Evolutionary conservation across 768 basidiomycete species (phyloP), one percentile per base, ranked within the genome.

Genomic region (Pleurotus tuoliensis): DNA sequence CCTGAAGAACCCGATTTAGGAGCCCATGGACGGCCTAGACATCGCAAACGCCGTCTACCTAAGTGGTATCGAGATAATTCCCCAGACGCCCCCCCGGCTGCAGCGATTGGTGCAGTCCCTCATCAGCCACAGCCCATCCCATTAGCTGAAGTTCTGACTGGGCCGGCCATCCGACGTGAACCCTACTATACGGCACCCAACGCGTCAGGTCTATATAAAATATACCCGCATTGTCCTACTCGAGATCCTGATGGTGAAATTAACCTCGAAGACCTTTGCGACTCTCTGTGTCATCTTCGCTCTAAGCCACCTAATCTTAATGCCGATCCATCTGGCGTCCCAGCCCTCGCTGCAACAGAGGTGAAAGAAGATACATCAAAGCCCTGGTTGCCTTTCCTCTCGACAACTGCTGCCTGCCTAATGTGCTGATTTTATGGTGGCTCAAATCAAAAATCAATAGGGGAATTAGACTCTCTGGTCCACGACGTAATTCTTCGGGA

Each of bases 391-490:
- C 58, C 58, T 9, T 59, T 59, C 0, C 39, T 55, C 20, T 56
- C 56, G 22, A 22, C 34, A 9, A 47, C 58, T 11, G 40, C 37
- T 6, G 49, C 51, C 24, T 55, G 58, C 27, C 40, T 70, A 0
- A 67, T 71, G 60, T 38, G 50, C 9, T 70, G 64, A 68, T 63
- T 62, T 22, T 64, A 66, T 41, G 24, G 25, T 5, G 58, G 56
- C 2, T 34, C 48, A 0, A 56, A 56, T 13, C 47, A 55, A 2
- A 69, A 68, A 47, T 69, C 69, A 9, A 25, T 60, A 8, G 46
- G 47, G 0, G 63, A 70, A 5, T 40, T 71, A 0, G 43, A 67
- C 16, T 4, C 37, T 1, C 61, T 73, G 1, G 62, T 72, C 5
- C 30, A 67, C 11, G 61, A 65, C 18, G 66, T 69, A 2, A 30